phyloP scores from a whole-genome alignment of 169 alveolate species.

The Cryptosporidium canis region DNA sequence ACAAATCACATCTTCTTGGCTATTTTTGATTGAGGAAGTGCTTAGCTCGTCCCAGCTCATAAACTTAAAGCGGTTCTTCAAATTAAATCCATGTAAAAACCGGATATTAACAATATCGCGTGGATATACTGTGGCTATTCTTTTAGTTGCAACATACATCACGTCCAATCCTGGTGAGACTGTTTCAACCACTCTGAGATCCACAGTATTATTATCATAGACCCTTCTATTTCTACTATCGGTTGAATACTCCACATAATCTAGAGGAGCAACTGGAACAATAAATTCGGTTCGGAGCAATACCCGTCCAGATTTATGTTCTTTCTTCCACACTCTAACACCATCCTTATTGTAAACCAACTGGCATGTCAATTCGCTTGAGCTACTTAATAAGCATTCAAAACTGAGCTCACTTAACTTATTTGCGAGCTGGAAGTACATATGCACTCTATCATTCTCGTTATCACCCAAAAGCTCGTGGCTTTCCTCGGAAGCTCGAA shows the following conservation, averaged over 20 bases:
- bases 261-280: conserved; percentile 65
- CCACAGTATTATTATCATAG: conserved; percentile 76
- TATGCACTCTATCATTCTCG: neutral
- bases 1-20: conserved; percentile 70
- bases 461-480: neutral
- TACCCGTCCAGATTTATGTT: conserved; percentile 74
- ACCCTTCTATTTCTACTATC: conserved; percentile 70
- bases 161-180: conserved; percentile 72
- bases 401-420: conserved; percentile 64
- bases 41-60: conserved; percentile 20
- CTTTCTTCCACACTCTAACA: conserved; percentile 79
- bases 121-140: conserved; percentile 79
- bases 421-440: conserved; percentile 10
- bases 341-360: conserved; percentile 77
- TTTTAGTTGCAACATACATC: conserved; percentile 74
- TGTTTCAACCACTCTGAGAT: conserved; percentile 69
- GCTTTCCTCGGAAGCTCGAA: neutral
- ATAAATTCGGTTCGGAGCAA: conserved; percentile 71
- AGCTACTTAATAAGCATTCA: conserved; percentile 39
- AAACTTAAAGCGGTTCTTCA: conserved; percentile 9
- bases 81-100: conserved; percentile 66
- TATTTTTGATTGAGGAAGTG: neutral
- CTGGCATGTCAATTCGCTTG: conserved; percentile 47
- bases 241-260: conserved; percentile 71
- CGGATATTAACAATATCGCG: conserved; percentile 77